A percentile compares a stretch with the other conserved stretches of the same genome.
Evolutionary conservation across 2,329 filamentous ascomycete genomes (phyloP).

Genomic region (Balansia obtecta): DNA sequence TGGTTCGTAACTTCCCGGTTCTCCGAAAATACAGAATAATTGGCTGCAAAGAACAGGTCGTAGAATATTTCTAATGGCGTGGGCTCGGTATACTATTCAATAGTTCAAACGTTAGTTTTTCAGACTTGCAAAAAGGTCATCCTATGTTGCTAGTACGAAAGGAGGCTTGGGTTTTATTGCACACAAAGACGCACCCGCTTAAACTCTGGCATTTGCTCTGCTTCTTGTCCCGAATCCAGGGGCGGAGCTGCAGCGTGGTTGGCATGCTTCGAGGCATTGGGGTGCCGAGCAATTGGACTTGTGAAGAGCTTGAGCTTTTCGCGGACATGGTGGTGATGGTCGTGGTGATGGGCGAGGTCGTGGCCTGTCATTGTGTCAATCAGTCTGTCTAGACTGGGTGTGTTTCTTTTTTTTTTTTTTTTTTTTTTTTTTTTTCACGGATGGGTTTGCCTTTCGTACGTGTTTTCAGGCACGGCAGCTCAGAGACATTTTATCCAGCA

Average conservation of each 20-base stretch:
- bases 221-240: not conserved
- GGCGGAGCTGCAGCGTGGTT: not conserved
- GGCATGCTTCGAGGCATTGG: not conserved
- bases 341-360: too few relatives aligned
- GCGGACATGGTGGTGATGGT: constrained; percentile 4
- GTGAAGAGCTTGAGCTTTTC: constrained; percentile 21
- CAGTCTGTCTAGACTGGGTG: not conserved
- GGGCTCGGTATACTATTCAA: constrained; percentile 20
- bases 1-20: constrained; percentile 19
- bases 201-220: constrained; percentile 13
- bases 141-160: not conserved
- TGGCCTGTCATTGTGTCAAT: not conserved
- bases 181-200: constrained; percentile 12
- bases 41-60: constrained; percentile 38
- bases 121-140: not conserved
- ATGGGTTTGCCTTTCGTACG: not conserved
- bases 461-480: not conserved
- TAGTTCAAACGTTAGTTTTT: not conserved
- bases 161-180: not conserved
- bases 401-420: too few relatives aligned
- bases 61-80: constrained; percentile 26
- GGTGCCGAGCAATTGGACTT: constrained; percentile 15
- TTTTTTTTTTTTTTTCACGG: not conserved
- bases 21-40: constrained; percentile 45
- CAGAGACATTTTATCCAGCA: not conserved